Evolutionary conservation across 225 moss, liverwort and hornwort genomes (phyloP).

Genomic region (Thuidium tamariscinum): DNA sequence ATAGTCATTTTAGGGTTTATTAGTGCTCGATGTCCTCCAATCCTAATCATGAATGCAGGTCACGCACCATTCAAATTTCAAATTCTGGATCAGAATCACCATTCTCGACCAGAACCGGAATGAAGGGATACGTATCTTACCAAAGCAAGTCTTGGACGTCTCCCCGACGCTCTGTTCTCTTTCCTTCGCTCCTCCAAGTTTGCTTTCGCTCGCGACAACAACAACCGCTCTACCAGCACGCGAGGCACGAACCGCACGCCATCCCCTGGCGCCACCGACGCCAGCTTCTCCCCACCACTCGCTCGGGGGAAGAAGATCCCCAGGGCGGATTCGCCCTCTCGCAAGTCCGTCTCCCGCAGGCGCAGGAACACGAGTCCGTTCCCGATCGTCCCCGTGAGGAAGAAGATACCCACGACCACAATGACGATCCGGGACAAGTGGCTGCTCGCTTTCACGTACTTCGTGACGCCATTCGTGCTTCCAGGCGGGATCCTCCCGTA

Average conservation of each 20-base stretch:
- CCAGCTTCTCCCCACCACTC: background rate
- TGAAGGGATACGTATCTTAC: background rate
- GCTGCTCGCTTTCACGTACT: background rate
- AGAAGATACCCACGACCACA: conserved; percentile 9
- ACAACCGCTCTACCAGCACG: conserved; percentile 21
- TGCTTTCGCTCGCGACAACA: conserved; percentile 18
- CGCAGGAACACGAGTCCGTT: conserved; percentile 33
- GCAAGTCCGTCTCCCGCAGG: conserved; percentile 24
- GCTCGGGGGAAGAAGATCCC: conserved; percentile 17
- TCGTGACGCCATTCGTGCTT: background rate
- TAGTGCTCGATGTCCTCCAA: background rate
- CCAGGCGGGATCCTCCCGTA: background rate
- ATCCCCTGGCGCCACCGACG: background rate
- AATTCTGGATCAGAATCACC: background rate
- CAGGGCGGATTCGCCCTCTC: background rate
- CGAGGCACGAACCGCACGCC: conserved; percentile 37
- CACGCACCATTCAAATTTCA: background rate
- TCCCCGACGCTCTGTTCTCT: conserved; percentile 13
- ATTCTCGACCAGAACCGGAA: background rate
- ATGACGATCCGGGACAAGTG: conserved; percentile 27
- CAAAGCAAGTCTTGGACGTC: conserved; percentile 29
- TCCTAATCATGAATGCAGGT: background rate
- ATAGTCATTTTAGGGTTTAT: background rate
- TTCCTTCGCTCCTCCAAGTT: conserved; percentile 16
- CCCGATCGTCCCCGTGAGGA: conserved; percentile 19